Evolutionary conservation across 768 basidiomycete species (phyloP).

Genomic region (Russula abietina): DNA sequence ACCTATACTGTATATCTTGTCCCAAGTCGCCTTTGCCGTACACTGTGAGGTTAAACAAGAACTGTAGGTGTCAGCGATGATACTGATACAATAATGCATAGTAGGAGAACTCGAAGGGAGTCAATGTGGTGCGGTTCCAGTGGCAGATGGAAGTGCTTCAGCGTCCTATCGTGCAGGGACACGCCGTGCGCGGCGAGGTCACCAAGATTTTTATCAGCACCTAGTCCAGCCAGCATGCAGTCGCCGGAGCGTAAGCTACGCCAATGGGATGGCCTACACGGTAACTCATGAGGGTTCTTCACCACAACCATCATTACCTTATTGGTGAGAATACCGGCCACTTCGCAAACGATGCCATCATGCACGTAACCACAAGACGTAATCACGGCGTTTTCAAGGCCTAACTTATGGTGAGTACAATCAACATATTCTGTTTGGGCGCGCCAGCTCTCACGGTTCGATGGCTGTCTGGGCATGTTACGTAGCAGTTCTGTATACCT

Average conservation of each 20-base stretch:
- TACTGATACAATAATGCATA: no score
- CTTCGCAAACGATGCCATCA: slow-evolving; percentile 47
- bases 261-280: slow-evolving; percentile 34
- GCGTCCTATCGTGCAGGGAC: no score
- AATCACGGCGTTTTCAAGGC: slow-evolving; percentile 50
- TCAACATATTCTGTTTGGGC: background rate
- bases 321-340: slow-evolving; percentile 48
- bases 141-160: no score
- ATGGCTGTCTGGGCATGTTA: slow-evolving; percentile 47
- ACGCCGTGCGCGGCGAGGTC: no score
- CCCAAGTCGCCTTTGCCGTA: no score
- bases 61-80: no score
- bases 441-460: no score
- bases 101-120: no score
- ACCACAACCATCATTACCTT: slow-evolving; percentile 39
- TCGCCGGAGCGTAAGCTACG: slow-evolving; percentile 50
- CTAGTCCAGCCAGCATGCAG: slow-evolving; percentile 42
- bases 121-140: no score
- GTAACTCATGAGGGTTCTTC: background rate
- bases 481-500: slow-evolving; percentile 53
- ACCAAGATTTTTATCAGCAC: no score
- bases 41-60: no score
- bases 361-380: slow-evolving; percentile 38
- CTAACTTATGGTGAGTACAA: slow-evolving; percentile 47
- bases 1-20: no score